These are phyloP conservation scores for Articulospora tetracladia DNA, from an alignment of 495 filamentous ascomycete genomes.

Conservation along the genomic window DNA sequence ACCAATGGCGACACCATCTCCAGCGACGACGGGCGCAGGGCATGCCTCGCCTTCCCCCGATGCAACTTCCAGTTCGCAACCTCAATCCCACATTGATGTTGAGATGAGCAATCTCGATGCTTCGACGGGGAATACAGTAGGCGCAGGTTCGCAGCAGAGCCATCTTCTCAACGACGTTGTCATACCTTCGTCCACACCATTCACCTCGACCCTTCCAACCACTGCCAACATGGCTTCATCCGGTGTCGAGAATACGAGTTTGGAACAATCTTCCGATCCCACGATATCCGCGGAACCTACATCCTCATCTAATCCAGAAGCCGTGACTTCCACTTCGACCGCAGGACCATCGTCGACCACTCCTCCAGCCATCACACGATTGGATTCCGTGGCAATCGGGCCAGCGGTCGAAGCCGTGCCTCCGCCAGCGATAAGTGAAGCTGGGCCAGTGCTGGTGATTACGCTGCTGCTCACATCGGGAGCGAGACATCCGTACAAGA, in stretches of 20 bases:
- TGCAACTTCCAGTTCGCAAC: conserved; percentile 9
- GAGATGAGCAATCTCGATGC: conserved; percentile 19
- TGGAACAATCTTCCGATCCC: neutral
- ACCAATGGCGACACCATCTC: conserved; percentile 20
- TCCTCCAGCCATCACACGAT: conserved; percentile 6
- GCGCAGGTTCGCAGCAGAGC: conserved; percentile 12
- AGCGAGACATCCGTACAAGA: conserved; percentile 78
- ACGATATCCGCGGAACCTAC: conserved; percentile 5
- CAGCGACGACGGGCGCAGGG: conserved; percentile 12
- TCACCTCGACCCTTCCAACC: conserved; percentile 7
- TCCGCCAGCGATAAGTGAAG: conserved; percentile 5
- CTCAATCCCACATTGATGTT: conserved; percentile 3
- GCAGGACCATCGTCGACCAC: neutral
- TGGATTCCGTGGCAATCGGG: conserved; percentile 19
- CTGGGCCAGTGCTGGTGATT: conserved; percentile 33
- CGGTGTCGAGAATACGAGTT: conserved; percentile 12
- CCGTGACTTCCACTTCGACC: neutral
- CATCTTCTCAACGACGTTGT: conserved; percentile 15
- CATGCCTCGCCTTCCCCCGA: conserved; percentile 7
- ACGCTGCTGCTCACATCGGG: conserved; percentile 78
- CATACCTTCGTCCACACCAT: conserved; percentile 12
- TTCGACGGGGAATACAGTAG: conserved; percentile 6
- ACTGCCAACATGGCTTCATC: neutral
- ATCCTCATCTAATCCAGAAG: neutral
- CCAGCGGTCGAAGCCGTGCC: conserved; percentile 13